Evolutionary conservation across 805 yeast genomes (phyloP), one percentile per base, ranked within the genome.

Genomic region (Yarrowia osloensis): DNA sequence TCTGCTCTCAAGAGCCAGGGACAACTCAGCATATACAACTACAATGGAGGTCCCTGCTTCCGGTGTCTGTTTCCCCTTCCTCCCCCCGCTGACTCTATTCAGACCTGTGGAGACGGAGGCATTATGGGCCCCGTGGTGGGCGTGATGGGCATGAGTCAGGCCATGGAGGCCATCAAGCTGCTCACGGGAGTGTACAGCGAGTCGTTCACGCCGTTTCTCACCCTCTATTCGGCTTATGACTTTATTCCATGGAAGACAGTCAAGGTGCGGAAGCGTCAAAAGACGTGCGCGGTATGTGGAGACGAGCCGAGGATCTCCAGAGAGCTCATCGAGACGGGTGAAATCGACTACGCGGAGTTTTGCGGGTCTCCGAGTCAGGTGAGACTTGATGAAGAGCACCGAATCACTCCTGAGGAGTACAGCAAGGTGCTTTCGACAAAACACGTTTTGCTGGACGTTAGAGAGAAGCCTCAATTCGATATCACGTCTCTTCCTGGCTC

Each of bases 91-190:
- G 87, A 85, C 68, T 81, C 89, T 1, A 91, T 93, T 0, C 84
- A 91, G 0, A 84, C 96, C 0, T 95, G 99, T 73, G 85, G 90
- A 15, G 98, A 92, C 76, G 96, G 97, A 2, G 98, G 98, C 5
- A 96, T 94, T 0, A 76, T 95, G 28, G 99, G 99, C 0, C 97
- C 98, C 0, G 95, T 93, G n/a, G 96, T 95, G 67, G 99, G 99
- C 0, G 72, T 91, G 0, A 85, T 94, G 74, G 99, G 99, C 11
- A 81, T 86, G 0, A 82, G 90, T 81, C 94, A 95, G 89, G 96
- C 97, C 0, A 77, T 89, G 22, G 99, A 95, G 73, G 82, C 96
- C 0, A 82, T 96, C 28, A 93, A 94, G 74, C 80, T 94, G 8
- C 73, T 91, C 2, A 80, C 88, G 2, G 87, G 83, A 0, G 79